Base-by-base conservation (phyloP, 1,139 yeast species). In the Saccharomyces uvarum region DNA sequence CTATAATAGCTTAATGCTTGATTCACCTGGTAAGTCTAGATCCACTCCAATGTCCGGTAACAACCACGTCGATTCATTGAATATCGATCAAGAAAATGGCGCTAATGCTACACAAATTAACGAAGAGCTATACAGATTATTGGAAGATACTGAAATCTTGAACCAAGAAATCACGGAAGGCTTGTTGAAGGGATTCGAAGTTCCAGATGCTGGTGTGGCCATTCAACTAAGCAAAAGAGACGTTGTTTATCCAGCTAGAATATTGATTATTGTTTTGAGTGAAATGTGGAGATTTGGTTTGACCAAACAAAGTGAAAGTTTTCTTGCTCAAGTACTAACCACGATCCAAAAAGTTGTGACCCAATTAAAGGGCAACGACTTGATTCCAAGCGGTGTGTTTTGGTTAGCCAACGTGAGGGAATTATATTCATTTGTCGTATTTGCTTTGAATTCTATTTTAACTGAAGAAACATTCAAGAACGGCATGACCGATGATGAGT, bases 271-370 rank as follows among this genome's bases (percentile, higher is more conserved):
- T 61, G 86, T 93, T 48, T 79, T 93, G 59, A 86, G 96, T 65
- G 99, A 95, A 71, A 90, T 93, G 99, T 93, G 99, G 99, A 82
- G 98, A 73, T 78, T 91, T 56, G 98, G 99, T 2, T 80, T 90
- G 65, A 90, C 97, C 42, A 85, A 87, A 63, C 97, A 91, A 71
- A 84, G 95, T 66, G 99, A 93, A 75, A 85, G 84, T 56, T 88
- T 93, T 70, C 75, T 93, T 61, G 97, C 97, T 53, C 95, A 88
- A 70, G 95, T 89, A 3, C 79, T 93, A 71, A 84, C 90, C 48
- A 86, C 89, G 2, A 90, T 93, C 61, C 99, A 93, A 75, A 84
- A 81, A 54, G 83, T 84, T 61, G 91, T 86, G 19, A 78, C 85
- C 7, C 70, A 75, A 4, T 76, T 86, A 68, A 84, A 84, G 66